phyloP scores from a whole-genome alignment of 371 early-diverging fungal genomes.

The Mucor circinelloides region DNA sequence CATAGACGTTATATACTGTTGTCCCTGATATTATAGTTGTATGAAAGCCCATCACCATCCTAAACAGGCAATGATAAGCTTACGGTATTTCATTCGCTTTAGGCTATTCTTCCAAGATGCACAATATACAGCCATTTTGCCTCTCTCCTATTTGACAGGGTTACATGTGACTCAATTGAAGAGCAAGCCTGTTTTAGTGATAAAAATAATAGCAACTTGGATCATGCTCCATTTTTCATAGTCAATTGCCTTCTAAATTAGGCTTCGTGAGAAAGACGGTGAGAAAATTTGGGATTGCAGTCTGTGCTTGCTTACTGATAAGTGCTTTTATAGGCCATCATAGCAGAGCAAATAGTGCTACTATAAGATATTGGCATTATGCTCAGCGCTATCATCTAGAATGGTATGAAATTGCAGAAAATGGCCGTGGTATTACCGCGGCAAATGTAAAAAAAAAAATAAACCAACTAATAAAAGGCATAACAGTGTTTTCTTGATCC shows the following conservation, averaged over 20 bases:
- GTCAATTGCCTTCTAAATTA: constrained; percentile 17
- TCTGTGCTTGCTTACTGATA: constrained; percentile 10
- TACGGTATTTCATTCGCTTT: constrained; percentile 17
- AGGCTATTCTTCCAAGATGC: not conserved
- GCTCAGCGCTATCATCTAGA: not conserved
- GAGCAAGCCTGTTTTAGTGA: constrained; percentile 14
- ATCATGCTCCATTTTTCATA: constrained; percentile 29
- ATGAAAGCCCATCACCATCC: not conserved
- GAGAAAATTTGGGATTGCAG: constrained; percentile 8
- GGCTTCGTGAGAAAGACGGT: constrained; percentile 33
- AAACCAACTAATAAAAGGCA: not conserved
- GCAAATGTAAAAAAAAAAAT: not conserved
- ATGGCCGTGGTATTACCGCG: not conserved
- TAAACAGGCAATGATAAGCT: constrained; percentile 21
- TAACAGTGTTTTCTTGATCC: not conserved
- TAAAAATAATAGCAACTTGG: constrained; percentile 8
- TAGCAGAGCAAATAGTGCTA: not conserved
- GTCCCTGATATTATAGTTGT: not conserved
- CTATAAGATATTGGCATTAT: not conserved
- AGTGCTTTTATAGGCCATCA: not conserved
- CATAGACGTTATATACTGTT: not conserved
- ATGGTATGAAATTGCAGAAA: not conserved
- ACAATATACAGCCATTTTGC: constrained; percentile 3
- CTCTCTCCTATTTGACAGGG: constrained; percentile 24
- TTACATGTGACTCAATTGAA: constrained; percentile 22